A percentile compares a stretch with the other conserved stretches of the same genome.
Evolutionary conservation across 2,329 filamentous ascomycete species (phyloP).

Genomic region (Sclerotinia borealis): DNA sequence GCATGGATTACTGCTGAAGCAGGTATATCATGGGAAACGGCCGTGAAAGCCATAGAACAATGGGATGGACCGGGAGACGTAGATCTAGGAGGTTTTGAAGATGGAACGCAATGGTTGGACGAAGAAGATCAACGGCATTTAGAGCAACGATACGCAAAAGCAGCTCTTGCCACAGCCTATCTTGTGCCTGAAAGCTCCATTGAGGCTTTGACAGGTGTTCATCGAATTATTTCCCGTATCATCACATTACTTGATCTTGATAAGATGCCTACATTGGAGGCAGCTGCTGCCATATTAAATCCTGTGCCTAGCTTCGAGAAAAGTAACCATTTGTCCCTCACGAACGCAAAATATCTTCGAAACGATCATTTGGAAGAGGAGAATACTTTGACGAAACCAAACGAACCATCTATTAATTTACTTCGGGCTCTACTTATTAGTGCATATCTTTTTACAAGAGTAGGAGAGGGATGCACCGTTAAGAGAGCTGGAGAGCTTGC

Average conservation of each 20-base stretch:
- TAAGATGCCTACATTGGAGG: conserved; percentile 46
- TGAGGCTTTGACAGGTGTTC: conserved; percentile 53
- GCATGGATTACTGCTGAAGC: conserved; percentile 61
- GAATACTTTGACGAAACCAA: conserved; percentile 61
- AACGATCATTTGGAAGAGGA: conserved; percentile 50
- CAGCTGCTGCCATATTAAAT: conserved; percentile 42
- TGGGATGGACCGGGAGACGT: conserved; percentile 71
- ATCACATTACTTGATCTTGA: conserved; percentile 55
- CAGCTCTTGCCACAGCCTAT: conserved; percentile 63
- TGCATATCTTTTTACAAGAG: conserved; percentile 48
- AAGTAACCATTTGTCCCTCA: conserved; percentile 34
- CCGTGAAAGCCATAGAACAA: conserved; percentile 57
- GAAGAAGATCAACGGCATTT: conserved; percentile 56
- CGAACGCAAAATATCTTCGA: conserved; percentile 42
- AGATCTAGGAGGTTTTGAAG: conserved; percentile 56
- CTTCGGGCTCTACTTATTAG: conserved; percentile 59
- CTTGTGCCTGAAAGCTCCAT: conserved; percentile 53
- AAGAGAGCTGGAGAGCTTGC: conserved; percentile 55
- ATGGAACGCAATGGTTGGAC: conserved; percentile 47
- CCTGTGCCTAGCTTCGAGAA: conserved; percentile 35
- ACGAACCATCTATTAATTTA: conserved; percentile 48
- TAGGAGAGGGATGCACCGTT: conserved; percentile 44
- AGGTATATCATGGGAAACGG: conserved; percentile 52
- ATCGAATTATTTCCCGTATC: conserved; percentile 54
- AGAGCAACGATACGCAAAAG: conserved; percentile 59